phyloP scores from a whole-genome alignment of 192 early-diverging fungal species.

The Mortierella hygrophila region DNA sequence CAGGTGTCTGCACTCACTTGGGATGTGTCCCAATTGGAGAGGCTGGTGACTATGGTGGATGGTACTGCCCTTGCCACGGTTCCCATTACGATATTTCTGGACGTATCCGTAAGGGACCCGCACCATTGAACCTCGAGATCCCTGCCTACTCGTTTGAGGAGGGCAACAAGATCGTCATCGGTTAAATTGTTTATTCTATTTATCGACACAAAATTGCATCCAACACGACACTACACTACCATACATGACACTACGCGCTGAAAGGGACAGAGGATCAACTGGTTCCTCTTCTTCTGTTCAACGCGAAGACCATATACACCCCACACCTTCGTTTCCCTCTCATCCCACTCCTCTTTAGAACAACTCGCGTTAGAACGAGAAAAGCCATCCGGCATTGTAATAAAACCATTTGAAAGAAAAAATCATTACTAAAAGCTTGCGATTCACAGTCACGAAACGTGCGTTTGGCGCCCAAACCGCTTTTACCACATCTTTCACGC shows the following conservation, averaged over 20 bases:
- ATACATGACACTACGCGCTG: constrained; percentile 2
- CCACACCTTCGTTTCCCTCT: neutral
- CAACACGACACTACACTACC: constrained; percentile 1
- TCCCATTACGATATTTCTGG: constrained; percentile 99
- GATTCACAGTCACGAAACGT: too few species aligned
- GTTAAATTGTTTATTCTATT: constrained; percentile 67
- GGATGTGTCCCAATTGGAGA: constrained; percentile 99
- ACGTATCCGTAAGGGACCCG: constrained; percentile 98
- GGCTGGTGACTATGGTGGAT: constrained; percentile 97
- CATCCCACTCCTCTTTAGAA: constrained; percentile 2
- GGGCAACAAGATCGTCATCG: constrained; percentile 84
- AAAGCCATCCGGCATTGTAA: constrained; percentile 2
- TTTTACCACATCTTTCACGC: too few species aligned
- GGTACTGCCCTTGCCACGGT: constrained; percentile 99
- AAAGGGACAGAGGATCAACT: neutral
- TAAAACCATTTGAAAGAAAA: neutral
- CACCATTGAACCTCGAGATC: constrained; percentile 98
- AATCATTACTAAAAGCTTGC: neutral
- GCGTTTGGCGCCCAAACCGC: too few species aligned
- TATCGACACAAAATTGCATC: neutral
- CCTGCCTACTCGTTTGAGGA: constrained; percentile 75
- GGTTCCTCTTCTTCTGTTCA: neutral
- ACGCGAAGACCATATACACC: constrained; percentile 4
- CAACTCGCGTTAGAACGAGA: constrained; percentile 1
- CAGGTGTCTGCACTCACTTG: constrained; percentile 71